Conservation (phyloP, 2,329 filamentous ascomycete genomes). For the Sarocladiaceae sp. region DNA sequence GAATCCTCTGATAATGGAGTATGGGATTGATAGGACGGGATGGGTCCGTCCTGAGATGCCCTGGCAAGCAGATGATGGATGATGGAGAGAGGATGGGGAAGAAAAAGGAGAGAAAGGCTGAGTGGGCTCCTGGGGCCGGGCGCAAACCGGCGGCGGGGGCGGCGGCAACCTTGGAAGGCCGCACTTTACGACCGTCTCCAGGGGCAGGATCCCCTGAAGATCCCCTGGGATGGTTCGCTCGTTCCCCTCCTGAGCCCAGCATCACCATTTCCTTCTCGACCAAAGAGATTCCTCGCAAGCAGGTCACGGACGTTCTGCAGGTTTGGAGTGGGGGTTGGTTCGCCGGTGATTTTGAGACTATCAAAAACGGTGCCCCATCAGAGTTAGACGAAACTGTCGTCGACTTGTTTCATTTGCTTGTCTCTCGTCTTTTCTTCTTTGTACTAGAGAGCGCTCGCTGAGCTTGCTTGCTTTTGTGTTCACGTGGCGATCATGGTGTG, state of each 20-base stretch:
- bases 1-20: background rate
- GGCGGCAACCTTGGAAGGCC: background rate
- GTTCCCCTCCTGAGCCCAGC: background rate
- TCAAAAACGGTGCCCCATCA: too few species aligned
- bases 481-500: background rate
- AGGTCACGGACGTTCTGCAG: background rate
- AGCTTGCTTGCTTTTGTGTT: background rate
- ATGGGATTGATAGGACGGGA: background rate
- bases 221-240: too few species aligned
- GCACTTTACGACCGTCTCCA: background rate
- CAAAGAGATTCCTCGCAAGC: too few species aligned
- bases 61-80: background rate
- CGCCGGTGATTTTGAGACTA: background rate
- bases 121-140: conserved; percentile 7
- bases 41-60: too few species aligned
- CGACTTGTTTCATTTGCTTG: too few species aligned
- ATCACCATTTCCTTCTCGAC: too few species aligned
- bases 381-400: too few species aligned
- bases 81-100: background rate
- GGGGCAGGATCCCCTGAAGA: background rate
- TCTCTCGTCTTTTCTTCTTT: too few species aligned
- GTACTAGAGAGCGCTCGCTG: too few species aligned
- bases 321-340: background rate
- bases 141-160: conserved; percentile 7
- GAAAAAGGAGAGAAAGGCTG: background rate